Conservation (phyloP, 768 basidiomycete species). For the Pholiota molesta region DNA sequence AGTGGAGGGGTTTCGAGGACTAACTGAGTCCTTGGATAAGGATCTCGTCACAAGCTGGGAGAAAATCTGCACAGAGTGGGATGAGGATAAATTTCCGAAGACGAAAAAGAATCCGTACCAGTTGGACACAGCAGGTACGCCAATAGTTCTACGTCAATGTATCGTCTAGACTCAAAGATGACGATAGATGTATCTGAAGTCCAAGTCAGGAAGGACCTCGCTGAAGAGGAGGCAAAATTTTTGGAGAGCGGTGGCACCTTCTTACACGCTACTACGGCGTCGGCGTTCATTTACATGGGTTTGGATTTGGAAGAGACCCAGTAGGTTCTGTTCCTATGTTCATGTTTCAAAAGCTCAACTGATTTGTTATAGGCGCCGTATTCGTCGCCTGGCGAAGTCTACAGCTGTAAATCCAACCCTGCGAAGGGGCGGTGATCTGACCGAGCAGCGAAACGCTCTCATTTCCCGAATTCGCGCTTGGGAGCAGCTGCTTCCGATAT, state of each 20-base stretch:
- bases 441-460: slow-evolving; percentile 1
- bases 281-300: neutral
- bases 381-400: neutral
- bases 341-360: neutral
- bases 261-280: neutral
- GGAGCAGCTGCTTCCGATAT: slow-evolving; percentile 17
- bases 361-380: neutral
- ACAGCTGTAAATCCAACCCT: neutral
- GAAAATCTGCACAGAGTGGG: slow-evolving; percentile 7
- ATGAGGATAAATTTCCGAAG: slow-evolving; percentile 8
- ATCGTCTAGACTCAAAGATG: no score
- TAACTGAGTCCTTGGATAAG: neutral
- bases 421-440: neutral
- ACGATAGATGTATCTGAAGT: neutral
- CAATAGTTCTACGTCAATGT: neutral
- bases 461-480: slow-evolving; percentile 2
- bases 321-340: neutral
- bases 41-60: neutral
- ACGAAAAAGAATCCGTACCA: slow-evolving; percentile 1
- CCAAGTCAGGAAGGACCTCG: slow-evolving; percentile 2
- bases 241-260: neutral
- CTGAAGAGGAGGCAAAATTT: neutral
- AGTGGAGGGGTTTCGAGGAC: slow-evolving; percentile 10
- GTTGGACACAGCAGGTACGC: neutral
- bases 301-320: slow-evolving; percentile 11